A percentile compares a stretch with the other conserved stretches of the same genome.
phyloP scores from a whole-genome alignment of 1,284 basidiomycete genomes.

The Blastosporella zonata region DNA sequence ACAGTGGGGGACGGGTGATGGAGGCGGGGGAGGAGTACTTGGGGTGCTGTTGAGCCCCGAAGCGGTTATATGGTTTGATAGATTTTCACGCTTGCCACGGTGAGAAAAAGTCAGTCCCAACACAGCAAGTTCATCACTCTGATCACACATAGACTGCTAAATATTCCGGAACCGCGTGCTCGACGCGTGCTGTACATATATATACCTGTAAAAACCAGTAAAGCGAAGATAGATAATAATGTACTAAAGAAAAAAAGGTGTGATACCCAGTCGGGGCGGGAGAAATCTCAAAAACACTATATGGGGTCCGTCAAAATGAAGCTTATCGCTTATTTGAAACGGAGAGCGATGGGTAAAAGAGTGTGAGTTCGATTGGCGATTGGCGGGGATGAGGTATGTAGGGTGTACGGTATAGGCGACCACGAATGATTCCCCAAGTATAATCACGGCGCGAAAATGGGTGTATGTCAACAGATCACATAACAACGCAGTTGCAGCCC shows the following conservation, averaged over 20 bases:
- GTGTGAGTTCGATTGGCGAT: conserved; percentile 19
- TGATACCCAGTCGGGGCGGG: background rate
- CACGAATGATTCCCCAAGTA: conserved; percentile 2
- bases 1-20: conserved; percentile 1
- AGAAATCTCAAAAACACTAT: conserved; percentile 5
- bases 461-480: conserved; percentile 34
- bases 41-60: conserved; percentile 17
- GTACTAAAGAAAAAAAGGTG: conserved; percentile 8
- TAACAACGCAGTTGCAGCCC: conserved; percentile 63
- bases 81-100: conserved; percentile 24
- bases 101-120: conserved; percentile 29
- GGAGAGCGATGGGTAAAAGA: conserved; percentile 32
- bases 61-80: conserved; percentile 26
- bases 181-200: conserved; percentile 16
- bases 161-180: conserved; percentile 14
- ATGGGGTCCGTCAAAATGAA: conserved; percentile 11
- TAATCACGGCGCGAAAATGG: background rate
- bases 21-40: conserved; percentile 1
- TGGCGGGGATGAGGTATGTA: conserved; percentile 25
- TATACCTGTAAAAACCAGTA: conserved; percentile 9
- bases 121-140: conserved; percentile 27
- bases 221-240: conserved; percentile 12
- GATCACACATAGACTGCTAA: conserved; percentile 10
- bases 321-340: conserved; percentile 22
- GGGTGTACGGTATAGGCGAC: conserved; percentile 26